Base-by-base conservation (phyloP, 495 filamentous ascomycete genomes). In the Terfezia boudieri region DNA sequence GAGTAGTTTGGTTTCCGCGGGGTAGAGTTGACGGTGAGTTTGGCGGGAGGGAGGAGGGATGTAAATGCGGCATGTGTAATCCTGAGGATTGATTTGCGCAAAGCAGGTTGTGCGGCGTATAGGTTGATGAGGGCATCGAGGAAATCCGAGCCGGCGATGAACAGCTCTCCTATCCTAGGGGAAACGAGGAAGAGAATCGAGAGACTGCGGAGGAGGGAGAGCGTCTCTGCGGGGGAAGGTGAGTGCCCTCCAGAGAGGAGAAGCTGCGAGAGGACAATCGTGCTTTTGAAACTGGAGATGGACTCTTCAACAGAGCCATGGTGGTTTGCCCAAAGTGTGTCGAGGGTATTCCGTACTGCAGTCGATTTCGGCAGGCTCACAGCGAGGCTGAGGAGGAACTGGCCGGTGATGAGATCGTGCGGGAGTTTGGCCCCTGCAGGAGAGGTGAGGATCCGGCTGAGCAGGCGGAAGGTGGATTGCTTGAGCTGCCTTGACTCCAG, bases 91-190 rank as follows among this genome's bases (percentile, higher is more conserved):
- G 41, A 14, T 14, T 14, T 20, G 4, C 41, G 41, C 17, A 20
- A 9, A 5, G 41, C 41, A 32, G 26, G 1, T 1, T 32, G 26
- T 32, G 26, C 26, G 41, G 41, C 8, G 41, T 2, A 46, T 5
- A 46, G 41, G 41, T 46, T 8, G 41, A 20, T 20, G 41, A 46
- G 41, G 41, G 41, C 41, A 22, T 65, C 62, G 8, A 57, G 26
- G 54, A 60, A 65, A 46, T 64, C 62, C 1, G 64, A 62, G 10
- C 62, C 62, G n/a, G 62, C 61, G 8, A 64, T n/a, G 26, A 64
- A 65, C 4, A 38, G 41, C 35, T 56, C 62, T 0, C 59, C 62
- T 26, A 52, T 53, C 3, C 57, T 51, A 9, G 55, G 49, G 3
- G 53, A 55, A n/a, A 60, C 52, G 0, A 52, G 52, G 22, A 65